Evolutionary conservation across 1,284 basidiomycete species (phyloP).

Genomic region (Pseudozyma sp.): DNA sequence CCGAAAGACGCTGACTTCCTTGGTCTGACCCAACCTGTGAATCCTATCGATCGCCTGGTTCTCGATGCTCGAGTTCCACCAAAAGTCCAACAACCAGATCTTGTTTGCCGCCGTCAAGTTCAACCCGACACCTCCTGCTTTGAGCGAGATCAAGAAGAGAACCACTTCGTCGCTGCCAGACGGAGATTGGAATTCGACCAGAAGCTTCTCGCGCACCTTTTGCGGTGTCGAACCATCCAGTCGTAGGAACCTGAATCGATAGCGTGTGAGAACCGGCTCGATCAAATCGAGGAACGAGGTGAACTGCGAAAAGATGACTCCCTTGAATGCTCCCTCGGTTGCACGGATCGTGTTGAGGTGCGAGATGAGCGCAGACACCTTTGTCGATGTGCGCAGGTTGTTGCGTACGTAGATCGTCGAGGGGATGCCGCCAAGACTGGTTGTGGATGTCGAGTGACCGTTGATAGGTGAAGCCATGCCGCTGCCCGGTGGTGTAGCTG

Average conservation of each 20-base stretch:
- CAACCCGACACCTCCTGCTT: slow-evolving; percentile 89
- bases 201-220: slow-evolving; percentile 80
- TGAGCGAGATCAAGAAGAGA: slow-evolving; percentile 87
- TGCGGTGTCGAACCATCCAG: slow-evolving; percentile 94
- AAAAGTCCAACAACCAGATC: slow-evolving; percentile 66
- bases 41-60: slow-evolving; percentile 78
- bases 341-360: slow-evolving; percentile 74
- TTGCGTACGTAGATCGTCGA: slow-evolving; percentile 72
- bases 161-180: slow-evolving; percentile 77
- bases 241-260: slow-evolving; percentile 53
- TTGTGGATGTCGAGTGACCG: background rate
- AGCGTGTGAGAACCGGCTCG: slow-evolving; percentile 50
- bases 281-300: slow-evolving; percentile 69
- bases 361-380: slow-evolving; percentile 79
- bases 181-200: slow-evolving; percentile 80
- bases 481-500: background rate
- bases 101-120: slow-evolving; percentile 66
- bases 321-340: slow-evolving; percentile 70
- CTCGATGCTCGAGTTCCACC: slow-evolving; percentile 72
- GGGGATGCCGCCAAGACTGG: background rate
- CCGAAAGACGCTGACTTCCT: slow-evolving; percentile 88
- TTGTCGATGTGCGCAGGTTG: slow-evolving; percentile 87
- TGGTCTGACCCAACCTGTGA: slow-evolving; percentile 86
- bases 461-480: background rate
- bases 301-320: slow-evolving; percentile 70